phyloP scores from a whole-genome alignment of 768 basidiomycete genomes.

The Tremella mesenterica region DNA sequence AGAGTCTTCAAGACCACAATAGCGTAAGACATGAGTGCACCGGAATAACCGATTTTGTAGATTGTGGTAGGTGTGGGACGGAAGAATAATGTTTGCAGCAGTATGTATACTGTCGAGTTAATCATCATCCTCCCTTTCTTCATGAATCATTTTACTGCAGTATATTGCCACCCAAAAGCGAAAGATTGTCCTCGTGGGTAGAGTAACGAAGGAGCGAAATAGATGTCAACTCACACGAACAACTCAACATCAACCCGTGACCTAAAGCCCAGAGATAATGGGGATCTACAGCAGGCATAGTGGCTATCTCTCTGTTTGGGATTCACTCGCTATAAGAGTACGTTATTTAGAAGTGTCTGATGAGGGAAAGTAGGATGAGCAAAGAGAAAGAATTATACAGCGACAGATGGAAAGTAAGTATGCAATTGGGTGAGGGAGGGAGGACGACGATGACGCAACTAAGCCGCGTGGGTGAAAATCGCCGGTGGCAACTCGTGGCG shows the following conservation, averaged over 20 bases:
- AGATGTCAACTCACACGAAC: constrained; percentile 24
- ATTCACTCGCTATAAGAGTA: background rate
- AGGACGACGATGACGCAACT: too few relatives aligned
- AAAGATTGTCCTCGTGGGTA: too few relatives aligned
- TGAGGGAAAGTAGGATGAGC: background rate
- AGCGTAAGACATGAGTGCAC: constrained; percentile 45
- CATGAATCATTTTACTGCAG: too few relatives aligned
- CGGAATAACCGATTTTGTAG: constrained; percentile 43
- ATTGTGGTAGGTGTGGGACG: constrained; percentile 21
- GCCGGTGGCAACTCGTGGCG: too few relatives aligned
- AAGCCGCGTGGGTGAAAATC: too few relatives aligned
- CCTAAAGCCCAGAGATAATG: constrained; percentile 44
- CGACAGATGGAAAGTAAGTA: too few relatives aligned
- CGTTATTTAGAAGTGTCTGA: background rate
- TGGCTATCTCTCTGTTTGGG: background rate
- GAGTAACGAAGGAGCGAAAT: background rate
- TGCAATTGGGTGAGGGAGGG: too few relatives aligned
- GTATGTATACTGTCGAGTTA: constrained; percentile 28
- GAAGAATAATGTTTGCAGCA: constrained; percentile 30
- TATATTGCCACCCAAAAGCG: too few relatives aligned
- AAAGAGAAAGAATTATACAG: too few relatives aligned
- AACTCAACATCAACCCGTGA: constrained; percentile 37
- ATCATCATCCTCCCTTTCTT: too few relatives aligned
- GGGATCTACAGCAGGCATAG: constrained; percentile 30
- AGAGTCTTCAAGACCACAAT: constrained; percentile 48